Percentiles rank a stretch among this genome's conserved stretches.
Conservation (phyloP, 768 basidiomycete genomes). For the Termitomyces sp. region DNA sequence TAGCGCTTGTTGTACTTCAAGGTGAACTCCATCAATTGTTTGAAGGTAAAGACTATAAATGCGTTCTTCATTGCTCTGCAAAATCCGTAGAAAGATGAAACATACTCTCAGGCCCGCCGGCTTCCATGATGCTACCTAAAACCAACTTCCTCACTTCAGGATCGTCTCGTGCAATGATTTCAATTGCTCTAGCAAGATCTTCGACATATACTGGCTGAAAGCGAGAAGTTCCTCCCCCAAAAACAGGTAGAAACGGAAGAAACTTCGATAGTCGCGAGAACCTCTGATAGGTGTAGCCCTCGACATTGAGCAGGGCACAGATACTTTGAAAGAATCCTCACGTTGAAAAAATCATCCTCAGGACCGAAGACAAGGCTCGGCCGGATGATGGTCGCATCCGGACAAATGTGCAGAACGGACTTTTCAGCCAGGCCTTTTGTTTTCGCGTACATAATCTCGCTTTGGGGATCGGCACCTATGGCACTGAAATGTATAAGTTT, state of each 20-base stretch:
- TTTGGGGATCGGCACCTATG: conserved; percentile 62
- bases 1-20: conserved; percentile 44
- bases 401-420: conserved; percentile 39
- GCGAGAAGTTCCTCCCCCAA: conserved; percentile 56
- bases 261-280: conserved; percentile 55
- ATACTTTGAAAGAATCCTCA: conserved; percentile 21
- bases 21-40: conserved; percentile 60
- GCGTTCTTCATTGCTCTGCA: not conserved
- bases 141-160: conserved; percentile 32
- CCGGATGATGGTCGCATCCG: conserved; percentile 55
- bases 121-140: conserved; percentile 46
- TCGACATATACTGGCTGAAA: conserved; percentile 75
- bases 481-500: conserved; percentile 65
- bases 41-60: conserved; percentile 57
- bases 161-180: conserved; percentile 47
- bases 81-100: not conserved
- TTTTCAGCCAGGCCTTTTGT: conserved; percentile 62
- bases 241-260: conserved; percentile 72
- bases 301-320: not conserved
- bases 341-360: conserved; percentile 71
- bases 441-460: conserved; percentile 49
- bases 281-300: conserved; percentile 30
- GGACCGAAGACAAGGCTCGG: conserved; percentile 75
- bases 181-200: conserved; percentile 59
- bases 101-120: conserved; percentile 32